phyloP scores from a whole-genome alignment of 768 basidiomycete genomes.

The Cystobasidium ongulense region DNA sequence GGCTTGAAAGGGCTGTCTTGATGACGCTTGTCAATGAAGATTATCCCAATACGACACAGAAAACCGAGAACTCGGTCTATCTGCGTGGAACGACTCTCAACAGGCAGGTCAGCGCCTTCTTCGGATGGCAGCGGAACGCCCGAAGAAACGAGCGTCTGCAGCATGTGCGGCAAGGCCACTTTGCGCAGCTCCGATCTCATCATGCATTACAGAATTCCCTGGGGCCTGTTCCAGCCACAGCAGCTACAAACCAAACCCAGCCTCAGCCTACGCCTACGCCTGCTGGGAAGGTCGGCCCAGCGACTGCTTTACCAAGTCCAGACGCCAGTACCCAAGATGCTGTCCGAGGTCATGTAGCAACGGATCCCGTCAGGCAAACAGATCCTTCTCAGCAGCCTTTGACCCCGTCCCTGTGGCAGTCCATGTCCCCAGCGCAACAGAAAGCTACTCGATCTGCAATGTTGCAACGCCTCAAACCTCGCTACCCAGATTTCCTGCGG shows the following conservation, averaged over 20 bases:
- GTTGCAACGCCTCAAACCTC: background rate
- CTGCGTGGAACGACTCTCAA: background rate
- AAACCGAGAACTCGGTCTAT: background rate
- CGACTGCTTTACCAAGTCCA: too few relatives aligned
- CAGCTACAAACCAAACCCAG: too few relatives aligned
- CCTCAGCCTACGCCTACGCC: too few relatives aligned
- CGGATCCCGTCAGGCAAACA: too few relatives aligned
- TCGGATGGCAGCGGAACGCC: background rate
- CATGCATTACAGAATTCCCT: too few relatives aligned
- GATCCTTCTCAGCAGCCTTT: too few relatives aligned
- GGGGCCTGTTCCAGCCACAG: too few relatives aligned
- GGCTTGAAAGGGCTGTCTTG: background rate
- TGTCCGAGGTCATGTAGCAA: too few relatives aligned
- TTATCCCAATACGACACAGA: background rate
- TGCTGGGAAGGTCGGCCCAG: too few relatives aligned
- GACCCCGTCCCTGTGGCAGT: background rate
- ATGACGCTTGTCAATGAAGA: background rate
- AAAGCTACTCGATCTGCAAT: background rate
- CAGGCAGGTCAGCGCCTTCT: background rate
- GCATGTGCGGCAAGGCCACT: background rate
- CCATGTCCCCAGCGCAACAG: background rate
- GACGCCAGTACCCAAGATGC: too few relatives aligned
- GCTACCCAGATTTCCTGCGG: conserved; percentile 1
- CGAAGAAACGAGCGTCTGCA: background rate
- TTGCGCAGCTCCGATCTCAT: too few relatives aligned